phyloP scores from a whole-genome alignment of 2,329 filamentous ascomycete genomes.

The Diaporthe sp. region DNA sequence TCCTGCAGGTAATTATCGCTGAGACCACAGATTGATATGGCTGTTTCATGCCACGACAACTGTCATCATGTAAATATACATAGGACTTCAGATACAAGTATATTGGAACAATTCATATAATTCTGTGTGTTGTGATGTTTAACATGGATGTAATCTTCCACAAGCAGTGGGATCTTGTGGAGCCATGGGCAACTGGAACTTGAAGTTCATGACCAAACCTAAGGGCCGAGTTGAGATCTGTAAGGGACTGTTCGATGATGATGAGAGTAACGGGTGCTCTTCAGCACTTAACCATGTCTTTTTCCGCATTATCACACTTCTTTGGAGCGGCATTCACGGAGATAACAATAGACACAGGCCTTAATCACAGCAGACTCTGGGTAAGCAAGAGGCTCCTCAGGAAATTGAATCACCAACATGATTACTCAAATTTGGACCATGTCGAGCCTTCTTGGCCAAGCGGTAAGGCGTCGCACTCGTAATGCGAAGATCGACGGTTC shows the following conservation, averaged over 20 bases:
- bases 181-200: background rate
- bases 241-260: no score
- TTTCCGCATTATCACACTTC: no score
- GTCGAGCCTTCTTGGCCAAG: conserved; percentile 38
- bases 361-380: no score
- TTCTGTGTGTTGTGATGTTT: no score
- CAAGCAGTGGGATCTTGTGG: background rate
- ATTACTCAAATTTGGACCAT: accelerated
- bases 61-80: background rate
- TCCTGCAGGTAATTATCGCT: background rate
- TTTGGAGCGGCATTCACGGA: no score
- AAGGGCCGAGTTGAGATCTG: no score
- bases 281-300: no score
- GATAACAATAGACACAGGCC: no score
- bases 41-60: background rate
- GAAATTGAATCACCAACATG: accelerated
- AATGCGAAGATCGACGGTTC: conserved; percentile 41
- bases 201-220: background rate
- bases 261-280: no score
- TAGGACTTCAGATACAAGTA: background rate
- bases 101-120: no score
- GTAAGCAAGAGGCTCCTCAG: no score
- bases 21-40: background rate
- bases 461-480: conserved; percentile 42
- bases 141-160: background rate